Percentiles rank a stretch among this genome's conserved stretches.
Evolutionary conservation across 495 filamentous ascomycete species (phyloP).

Genomic region (Aspergillus nidulans): DNA sequence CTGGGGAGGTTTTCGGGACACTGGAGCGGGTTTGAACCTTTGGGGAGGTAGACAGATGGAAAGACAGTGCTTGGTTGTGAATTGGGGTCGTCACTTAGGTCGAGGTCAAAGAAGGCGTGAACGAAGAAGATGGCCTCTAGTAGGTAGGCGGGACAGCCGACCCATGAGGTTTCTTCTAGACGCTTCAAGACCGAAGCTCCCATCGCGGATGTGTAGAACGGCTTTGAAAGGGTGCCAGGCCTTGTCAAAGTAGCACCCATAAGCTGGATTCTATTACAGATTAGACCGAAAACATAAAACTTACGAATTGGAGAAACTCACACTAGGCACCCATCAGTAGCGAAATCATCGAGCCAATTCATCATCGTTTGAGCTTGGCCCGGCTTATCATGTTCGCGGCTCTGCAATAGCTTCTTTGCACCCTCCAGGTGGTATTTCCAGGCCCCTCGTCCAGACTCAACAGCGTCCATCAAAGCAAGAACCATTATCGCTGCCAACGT

Average conservation of each 20-base stretch:
- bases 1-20: conserved; percentile 35
- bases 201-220: conserved; percentile 40
- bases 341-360: conserved; percentile 38
- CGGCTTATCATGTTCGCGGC: conserved; percentile 21
- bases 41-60: conserved; percentile 24
- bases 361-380: conserved; percentile 24
- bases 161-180: conserved; percentile 46
- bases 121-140: conserved; percentile 46
- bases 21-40: conserved; percentile 25
- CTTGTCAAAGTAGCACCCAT: conserved; percentile 47
- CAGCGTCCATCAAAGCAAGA: conserved; percentile 40
- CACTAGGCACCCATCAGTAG: conserved; percentile 42
- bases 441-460: conserved; percentile 43
- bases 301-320: conserved; percentile 14
- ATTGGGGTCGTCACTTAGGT: conserved; percentile 20
- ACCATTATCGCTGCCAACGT: conserved; percentile 40
- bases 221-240: conserved; percentile 40
- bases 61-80: conserved; percentile 28
- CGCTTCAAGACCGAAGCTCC: conserved; percentile 39
- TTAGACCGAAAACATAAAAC: background rate
- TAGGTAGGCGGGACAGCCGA: conserved; percentile 46
- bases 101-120: conserved; percentile 39
- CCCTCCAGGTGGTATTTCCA: conserved; percentile 49
- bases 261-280: conserved; percentile 35
- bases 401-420: conserved; percentile 38